phyloP scores from a whole-genome alignment of 345 rosid species.

The Jatropha curcas region DNA sequence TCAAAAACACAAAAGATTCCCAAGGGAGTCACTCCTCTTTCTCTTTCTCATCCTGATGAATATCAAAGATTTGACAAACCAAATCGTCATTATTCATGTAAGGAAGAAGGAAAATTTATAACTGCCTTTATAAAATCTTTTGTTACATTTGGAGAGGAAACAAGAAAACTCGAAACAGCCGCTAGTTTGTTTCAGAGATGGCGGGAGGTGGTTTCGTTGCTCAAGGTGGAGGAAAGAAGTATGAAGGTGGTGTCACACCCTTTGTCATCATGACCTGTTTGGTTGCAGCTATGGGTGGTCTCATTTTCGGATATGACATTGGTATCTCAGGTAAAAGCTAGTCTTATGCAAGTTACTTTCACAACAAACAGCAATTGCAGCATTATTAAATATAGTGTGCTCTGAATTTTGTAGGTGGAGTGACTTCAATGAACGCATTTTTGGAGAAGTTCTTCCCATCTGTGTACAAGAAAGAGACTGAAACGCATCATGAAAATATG shows the following conservation, averaged over 20 bases:
- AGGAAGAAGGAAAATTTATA: not conserved
- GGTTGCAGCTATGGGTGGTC: constrained; percentile 85
- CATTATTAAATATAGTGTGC: too few relatives aligned
- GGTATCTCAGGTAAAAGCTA: constrained; percentile 64
- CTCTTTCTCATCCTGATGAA: not conserved
- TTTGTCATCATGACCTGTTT: constrained; percentile 64
- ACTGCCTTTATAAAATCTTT: not conserved
- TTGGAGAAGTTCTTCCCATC: constrained; percentile 61
- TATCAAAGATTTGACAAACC: not conserved
- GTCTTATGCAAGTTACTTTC: too few relatives aligned
- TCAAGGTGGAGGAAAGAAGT: constrained; percentile 33
- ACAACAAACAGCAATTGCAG: too few relatives aligned
- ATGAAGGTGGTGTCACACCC: constrained; percentile 55
- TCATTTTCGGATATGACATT: constrained; percentile 77
- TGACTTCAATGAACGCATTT: constrained; percentile 73
- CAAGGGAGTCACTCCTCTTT: not conserved
- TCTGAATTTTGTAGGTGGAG: constrained; percentile 70
- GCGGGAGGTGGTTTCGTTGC: constrained; percentile 57
- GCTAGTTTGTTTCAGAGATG: constrained; percentile 23
- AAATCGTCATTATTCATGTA: not conserved
- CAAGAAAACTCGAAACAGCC: not conserved
- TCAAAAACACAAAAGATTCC: not conserved
- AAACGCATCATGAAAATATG: constrained; percentile 36
- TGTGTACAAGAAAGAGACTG: constrained; percentile 38
- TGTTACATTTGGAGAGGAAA: not conserved